Evolutionary conservation across 108 stramenopile genomes (phyloP), one percentile per base, ranked within the genome.

Genomic region (Ochromonas danica): DNA sequence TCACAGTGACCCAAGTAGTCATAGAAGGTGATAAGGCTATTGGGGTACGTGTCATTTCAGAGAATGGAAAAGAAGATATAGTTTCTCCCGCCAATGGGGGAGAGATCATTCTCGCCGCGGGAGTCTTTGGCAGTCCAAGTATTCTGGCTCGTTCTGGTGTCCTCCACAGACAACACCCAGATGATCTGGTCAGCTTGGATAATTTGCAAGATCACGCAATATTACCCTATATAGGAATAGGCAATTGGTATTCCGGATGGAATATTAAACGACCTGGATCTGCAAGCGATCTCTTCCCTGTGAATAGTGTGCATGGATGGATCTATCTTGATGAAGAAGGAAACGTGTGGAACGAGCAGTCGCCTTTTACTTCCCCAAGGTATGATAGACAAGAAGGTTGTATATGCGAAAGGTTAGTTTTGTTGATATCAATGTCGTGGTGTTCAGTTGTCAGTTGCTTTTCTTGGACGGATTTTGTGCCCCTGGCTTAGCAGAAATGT

Each of bases 301-400:
- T 67, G 3, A 67, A 67, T 36, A 36, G 63, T 36, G 63, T 67
- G 3, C 63, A 67, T 67, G 63, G 63, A 67, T 67, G 63, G 63
- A 36, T 67, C 10, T 31, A 35, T 67, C 63, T 67, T 6, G 63
- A 67, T 67, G 63, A 67, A 67, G 25, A 67, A 14, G 63, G 63
- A 35, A 10, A 57, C 10, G 17, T 57, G 10, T 22, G 22, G 17
- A 57, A 57, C 10, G 51, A 57, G 10, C 17, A 57, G 10, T 57
- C 51, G 51, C 51, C 51, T 10, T 22, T 57, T 17, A 10, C 51
- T 57, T 22, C 51, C n/a, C n/a, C n/a, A n/a, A n/a, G n/a, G n/a
- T n/a, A n/a, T n/a, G n/a, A n/a, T n/a, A n/a, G n/a, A n/a, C n/a
- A n/a, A n/a, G n/a, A n/a, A n/a, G n/a, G n/a, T n/a, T n/a, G n/a